These are phyloP conservation scores for Bipolaris victoriae DNA, from an alignment of 2,329 filamentous ascomycete genomes.

Conservation along the genomic window DNA sequence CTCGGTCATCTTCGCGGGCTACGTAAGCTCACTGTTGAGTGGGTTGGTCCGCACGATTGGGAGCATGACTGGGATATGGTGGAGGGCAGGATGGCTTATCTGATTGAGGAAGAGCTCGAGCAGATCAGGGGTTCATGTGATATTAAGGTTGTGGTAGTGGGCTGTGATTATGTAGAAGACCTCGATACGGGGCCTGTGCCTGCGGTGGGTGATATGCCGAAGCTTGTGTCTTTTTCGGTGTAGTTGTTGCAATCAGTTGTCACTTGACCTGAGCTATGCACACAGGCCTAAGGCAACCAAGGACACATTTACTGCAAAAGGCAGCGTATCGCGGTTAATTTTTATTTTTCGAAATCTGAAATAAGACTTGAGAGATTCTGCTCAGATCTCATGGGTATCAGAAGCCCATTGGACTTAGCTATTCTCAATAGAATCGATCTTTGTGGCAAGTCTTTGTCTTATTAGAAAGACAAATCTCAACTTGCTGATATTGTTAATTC, in stretches of 20 bases:
- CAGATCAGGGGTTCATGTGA: background rate
- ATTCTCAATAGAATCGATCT: no score
- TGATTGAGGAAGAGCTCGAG: background rate
- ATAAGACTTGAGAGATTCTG: no score
- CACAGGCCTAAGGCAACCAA: no score
- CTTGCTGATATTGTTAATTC: background rate
- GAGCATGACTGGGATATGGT: background rate
- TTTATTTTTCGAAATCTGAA: no score
- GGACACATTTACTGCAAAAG: no score
- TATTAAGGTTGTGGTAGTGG: background rate
- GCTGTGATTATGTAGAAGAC: background rate
- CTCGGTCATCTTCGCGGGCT: background rate
- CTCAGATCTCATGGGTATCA: no score
- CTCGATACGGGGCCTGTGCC: background rate
- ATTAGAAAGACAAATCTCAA: no score
- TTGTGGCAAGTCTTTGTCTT: background rate
- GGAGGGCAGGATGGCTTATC: background rate
- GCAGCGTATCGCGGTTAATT: no score
- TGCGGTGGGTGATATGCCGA: background rate
- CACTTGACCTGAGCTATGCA: background rate
- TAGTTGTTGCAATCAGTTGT: background rate
- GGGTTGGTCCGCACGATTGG: background rate
- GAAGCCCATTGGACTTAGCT: no score
- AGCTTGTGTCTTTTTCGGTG: background rate
- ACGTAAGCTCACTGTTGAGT: slow-evolving; percentile 2